Conservation (phyloP, 2,329 filamentous ascomycete species). For the Xylaria sp. region DNA sequence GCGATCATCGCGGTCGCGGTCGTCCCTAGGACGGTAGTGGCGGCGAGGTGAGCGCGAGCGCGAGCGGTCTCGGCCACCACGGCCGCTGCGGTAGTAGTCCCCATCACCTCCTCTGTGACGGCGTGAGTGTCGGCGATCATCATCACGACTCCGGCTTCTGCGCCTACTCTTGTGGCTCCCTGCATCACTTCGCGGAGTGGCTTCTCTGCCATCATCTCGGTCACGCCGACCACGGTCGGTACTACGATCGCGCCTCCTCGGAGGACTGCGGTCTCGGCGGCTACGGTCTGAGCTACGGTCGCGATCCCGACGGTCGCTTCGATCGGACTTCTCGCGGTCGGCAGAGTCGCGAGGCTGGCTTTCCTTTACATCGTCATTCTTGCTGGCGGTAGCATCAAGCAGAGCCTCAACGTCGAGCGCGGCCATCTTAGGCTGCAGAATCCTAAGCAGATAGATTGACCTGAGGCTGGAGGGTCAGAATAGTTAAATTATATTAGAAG, state of each 20-base stretch:
- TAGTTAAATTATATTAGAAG: slow-evolving; percentile 3
- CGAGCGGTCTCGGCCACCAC: slow-evolving; percentile 69
- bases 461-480: not conserved
- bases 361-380: slow-evolving; percentile 61
- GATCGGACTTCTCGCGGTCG: slow-evolving; percentile 66
- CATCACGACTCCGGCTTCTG: slow-evolving; percentile 81
- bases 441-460: slow-evolving; percentile 4
- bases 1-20: slow-evolving; percentile 64
- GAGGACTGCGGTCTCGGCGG: slow-evolving; percentile 65
- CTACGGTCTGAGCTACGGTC: slow-evolving; percentile 63
- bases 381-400: slow-evolving; percentile 83
- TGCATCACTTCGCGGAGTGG: slow-evolving; percentile 78
- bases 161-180: slow-evolving; percentile 85
- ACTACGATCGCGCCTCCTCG: slow-evolving; percentile 61
- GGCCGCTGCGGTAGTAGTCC: slow-evolving; percentile 75
- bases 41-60: slow-evolving; percentile 78
- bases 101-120: slow-evolving; percentile 74
- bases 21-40: slow-evolving; percentile 66
- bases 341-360: slow-evolving; percentile 63
- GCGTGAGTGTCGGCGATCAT: slow-evolving; percentile 77
- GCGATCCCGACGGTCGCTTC: slow-evolving; percentile 60
- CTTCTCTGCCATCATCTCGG: slow-evolving; percentile 68
- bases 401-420: slow-evolving; percentile 85
- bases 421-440: slow-evolving; percentile 55
- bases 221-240: slow-evolving; percentile 67